Base-by-base conservation (phyloP, 768 basidiomycete genomes). In the Gyrodon lividus region DNA sequence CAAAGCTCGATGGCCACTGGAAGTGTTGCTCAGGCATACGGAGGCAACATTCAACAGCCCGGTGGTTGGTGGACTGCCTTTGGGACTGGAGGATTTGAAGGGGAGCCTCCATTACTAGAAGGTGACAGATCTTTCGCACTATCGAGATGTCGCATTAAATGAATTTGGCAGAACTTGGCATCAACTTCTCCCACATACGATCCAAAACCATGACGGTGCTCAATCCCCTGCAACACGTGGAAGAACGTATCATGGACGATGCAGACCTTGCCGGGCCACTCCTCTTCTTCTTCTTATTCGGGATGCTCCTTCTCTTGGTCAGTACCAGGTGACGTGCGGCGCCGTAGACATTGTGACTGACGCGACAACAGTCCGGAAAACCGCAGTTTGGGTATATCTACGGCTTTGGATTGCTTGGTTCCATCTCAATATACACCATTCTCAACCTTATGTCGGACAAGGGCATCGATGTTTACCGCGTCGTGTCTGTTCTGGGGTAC, bases 361-460 rank as follows among this genome's bases (percentile, higher is more conserved):
- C 46, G 31, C 31, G 3, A 16, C 23, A 0, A 24, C 60, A 99
- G 97, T 97, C 96, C 6, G 97, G 97, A 52, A 98, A 97, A 75
- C 90, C 92, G 4, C 97, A 98, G 67, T 99, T 99, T 70, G 93
- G 91, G 43, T 98, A 98, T 70, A 98, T 98, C 52, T 99, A 99
- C 68, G 97, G 96, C 33, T 91, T 99, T 56, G 96, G 89, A 47
- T 81, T 98, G n/a, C 82, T 98, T 60, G 97, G 97, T 47, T 92
- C 89, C 6, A 79, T 82, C 12, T 92, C 92, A 23, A 86, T 98
- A 66, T 98, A 98, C 77, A 83, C 86, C 46, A 86, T 99, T 52
- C 81, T 99, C 57, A 98, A 99, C 68, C 79, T 98, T 57, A 98
- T 99, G 97, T 92, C 92, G 23, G 89, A 92, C 70, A 82, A 84